These are phyloP conservation scores for Apophysomyces sp. DNA, from an alignment of 371 early-diverging fungal species.

Conservation along the genomic window DNA sequence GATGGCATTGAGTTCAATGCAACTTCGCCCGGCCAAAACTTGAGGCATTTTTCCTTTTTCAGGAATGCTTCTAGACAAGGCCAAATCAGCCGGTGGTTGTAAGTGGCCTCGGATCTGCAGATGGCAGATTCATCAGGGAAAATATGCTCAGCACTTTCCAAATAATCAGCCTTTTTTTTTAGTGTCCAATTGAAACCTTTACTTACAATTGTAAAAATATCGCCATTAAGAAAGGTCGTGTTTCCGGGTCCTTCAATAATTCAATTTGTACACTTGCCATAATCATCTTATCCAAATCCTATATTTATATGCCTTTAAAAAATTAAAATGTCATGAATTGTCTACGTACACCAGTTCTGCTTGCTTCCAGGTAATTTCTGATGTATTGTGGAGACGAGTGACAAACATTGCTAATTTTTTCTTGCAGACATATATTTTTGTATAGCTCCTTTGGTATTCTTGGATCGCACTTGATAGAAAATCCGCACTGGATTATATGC, in stretches of 20 bases:
- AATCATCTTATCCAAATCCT: neutral
- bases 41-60: neutral
- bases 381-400: too few relatives aligned
- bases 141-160: neutral
- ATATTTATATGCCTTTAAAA: too few relatives aligned
- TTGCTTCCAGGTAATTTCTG: too few relatives aligned
- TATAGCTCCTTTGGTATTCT: too few relatives aligned
- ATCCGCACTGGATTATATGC: too few relatives aligned
- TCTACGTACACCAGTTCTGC: too few relatives aligned
- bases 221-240: neutral
- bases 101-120: neutral
- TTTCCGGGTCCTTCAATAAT: neutral
- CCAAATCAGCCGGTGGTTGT: neutral
- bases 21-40: neutral
- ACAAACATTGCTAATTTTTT: too few relatives aligned
- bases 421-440: too few relatives aligned
- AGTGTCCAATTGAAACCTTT: neutral
- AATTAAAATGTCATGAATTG: too few relatives aligned
- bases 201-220: neutral
- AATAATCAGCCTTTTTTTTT: neutral
- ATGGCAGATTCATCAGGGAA: neutral
- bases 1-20: slow-evolving; percentile 1
- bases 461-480: too few relatives aligned
- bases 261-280: slow-evolving; percentile 1
- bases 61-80: neutral